Evolutionary conservation across 352 stramenopile genomes (phyloP), one percentile per base, ranked within the genome.

Genomic region (Sclerospora graminicola): DNA sequence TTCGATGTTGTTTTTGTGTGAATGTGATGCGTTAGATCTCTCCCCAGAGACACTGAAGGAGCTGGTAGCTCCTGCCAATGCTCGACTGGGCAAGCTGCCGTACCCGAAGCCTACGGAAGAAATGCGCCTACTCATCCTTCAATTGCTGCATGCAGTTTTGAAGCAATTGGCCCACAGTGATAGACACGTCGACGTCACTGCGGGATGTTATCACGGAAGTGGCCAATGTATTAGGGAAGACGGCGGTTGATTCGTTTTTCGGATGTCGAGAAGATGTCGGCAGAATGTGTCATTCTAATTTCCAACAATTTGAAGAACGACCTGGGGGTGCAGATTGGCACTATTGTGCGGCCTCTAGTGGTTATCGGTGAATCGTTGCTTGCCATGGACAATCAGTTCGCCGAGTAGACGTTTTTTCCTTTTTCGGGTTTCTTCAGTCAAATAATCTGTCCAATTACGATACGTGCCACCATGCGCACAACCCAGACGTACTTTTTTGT

Each of bases 91-190:
- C 49, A 84, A 84, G 48, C 39, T 87, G 29, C 81, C 81, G 37
- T 93, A 75, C 24, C 58, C 71, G 1, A 78, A 93, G 51, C 66
- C 77, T 2, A 84, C 81, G 7, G 81, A 93, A 41, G 81, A 93
- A 57, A 83, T 90, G 39, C 78, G 81, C 1, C 31, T 93, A 41
- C 50, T 80, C 18, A 40, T 93, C 32, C 42, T 90, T 20, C 74
- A 89, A 37, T 11, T 89, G 1, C 9, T 82, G 4, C 42, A 70
- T 13, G 41, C 34, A 2, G 82, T 82, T 13, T 20, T 93, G 29
- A 71, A 65, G 54, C 65, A 85, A n/a, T 51, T 83, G 7, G 49
- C 47, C n/a, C 37, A 27, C 33, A 6, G 41, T 49, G 9, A 36
- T 52, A 10, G 48, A 43, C 1, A 35, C 37, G 1, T 18, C 45